Evolutionary conservation across 148 eudicot genomes (phyloP), one percentile per base, ranked within the genome.

Genomic region (Dysphania ambrosioides): DNA sequence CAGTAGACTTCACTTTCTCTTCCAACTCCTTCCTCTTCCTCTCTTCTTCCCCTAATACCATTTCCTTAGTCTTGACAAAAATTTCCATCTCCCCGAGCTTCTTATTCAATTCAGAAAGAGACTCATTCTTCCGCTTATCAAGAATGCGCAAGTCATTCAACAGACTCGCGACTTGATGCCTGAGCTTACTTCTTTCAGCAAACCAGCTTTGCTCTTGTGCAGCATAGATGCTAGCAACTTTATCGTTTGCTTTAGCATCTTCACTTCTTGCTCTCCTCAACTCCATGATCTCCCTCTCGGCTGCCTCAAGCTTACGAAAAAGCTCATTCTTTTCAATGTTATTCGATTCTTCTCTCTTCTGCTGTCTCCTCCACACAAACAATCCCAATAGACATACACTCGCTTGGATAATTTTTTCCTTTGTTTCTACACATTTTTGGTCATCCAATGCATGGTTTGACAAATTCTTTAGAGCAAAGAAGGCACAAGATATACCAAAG

Each of bases 191-290:
- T 73, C 88, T 87, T 79, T 92, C 99, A 21, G 58, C 41, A 44
- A 90, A 83, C 99, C 99, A 95, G 49, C 82, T 63, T 79, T 92
- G 99, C 76, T 95, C 94, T 70, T 88, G 87, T 5, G 97, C 77
- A 55, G 97, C 88, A 78, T 85, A 88, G 47, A 95, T 90, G 19
- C 97, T 73, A n/a, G 84, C 96, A 11, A 95, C 99, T 80, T 81
- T 92, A 80, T 92, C 96, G 67, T 95, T 95, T 1, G 97, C 99
- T 71, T 86, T 89, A 34, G 91, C 97, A 70, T 95, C 99, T 73
- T 95, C 99, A 19, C 83, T 84, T 72, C 99, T 84, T 67, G 66
- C 73, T 32, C 62, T 81, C 82, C 84, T 92, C 77, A 95, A 75
- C 76, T 87, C 91, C 35, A 78, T 76, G 13, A 84, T 79, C 70